phyloP scores from a whole-genome alignment of 192 early-diverging fungal genomes.

The Dissophora ornata region DNA sequence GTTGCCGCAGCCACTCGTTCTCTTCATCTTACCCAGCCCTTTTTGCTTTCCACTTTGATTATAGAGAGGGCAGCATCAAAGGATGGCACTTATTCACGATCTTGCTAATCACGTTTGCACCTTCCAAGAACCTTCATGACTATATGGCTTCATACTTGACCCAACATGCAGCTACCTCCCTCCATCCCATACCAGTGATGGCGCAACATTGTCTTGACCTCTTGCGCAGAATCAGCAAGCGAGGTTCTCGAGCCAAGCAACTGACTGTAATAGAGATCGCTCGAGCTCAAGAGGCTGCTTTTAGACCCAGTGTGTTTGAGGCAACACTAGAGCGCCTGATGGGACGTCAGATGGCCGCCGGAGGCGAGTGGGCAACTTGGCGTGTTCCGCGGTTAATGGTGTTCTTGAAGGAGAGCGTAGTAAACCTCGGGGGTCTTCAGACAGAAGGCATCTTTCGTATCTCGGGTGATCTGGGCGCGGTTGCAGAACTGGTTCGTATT shows the following conservation, averaged over 20 bases:
- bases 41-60: not conserved
- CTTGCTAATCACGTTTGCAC: constrained; percentile 88
- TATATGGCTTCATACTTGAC: constrained; percentile 85
- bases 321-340: constrained; percentile 90
- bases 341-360: constrained; percentile 62
- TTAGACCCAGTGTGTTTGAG: constrained; percentile 89
- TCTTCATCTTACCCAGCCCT: no score
- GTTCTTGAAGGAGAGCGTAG: constrained; percentile 80
- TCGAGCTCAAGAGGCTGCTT: constrained; percentile 82
- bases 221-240: constrained; percentile 77
- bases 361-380: constrained; percentile 58
- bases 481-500: constrained; percentile 71
- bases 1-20: no score
- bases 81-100: constrained; percentile 92
- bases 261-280: constrained; percentile 76
- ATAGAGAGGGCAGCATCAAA: constrained; percentile 72
- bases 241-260: constrained; percentile 84
- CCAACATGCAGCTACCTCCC: constrained; percentile 65
- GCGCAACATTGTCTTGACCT: constrained; percentile 63
- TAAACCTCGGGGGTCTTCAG: constrained; percentile 77
- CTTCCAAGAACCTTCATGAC: constrained; percentile 87
- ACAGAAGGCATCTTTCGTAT: constrained; percentile 98
- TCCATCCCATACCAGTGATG: constrained; percentile 63
- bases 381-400: constrained; percentile 85
- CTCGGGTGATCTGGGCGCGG: constrained; percentile 89